phyloP scores from a whole-genome alignment of 441 rosid genomes.

The Croton setiger region DNA sequence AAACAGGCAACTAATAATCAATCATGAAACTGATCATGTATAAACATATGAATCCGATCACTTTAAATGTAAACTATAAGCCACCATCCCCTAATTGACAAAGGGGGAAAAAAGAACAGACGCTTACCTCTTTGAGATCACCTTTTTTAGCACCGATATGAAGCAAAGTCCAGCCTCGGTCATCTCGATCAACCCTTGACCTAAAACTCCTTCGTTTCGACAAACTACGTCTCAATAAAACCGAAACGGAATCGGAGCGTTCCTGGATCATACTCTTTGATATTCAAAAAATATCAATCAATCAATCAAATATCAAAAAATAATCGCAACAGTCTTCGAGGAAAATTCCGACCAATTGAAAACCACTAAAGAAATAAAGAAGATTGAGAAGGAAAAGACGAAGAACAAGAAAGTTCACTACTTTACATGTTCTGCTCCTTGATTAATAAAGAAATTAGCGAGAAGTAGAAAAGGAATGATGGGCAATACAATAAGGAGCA shows the following conservation, averaged over 20 bases:
- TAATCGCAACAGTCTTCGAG: constrained; percentile 9
- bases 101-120: neutral
- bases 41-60: too few species aligned
- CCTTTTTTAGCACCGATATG: constrained; percentile 82
- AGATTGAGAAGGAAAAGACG: constrained; percentile 7
- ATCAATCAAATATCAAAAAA: neutral
- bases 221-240: constrained; percentile 42
- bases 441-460: constrained; percentile 33
- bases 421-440: constrained; percentile 21
- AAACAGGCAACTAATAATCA: neutral
- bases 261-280: constrained; percentile 43
- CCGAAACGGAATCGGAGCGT: constrained; percentile 24
- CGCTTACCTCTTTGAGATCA: constrained; percentile 55
- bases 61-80: neutral
- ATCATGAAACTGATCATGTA: neutral
- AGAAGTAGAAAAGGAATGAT: constrained; percentile 50
- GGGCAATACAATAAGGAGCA: constrained; percentile 77
- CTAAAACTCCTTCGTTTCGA: constrained; percentile 53
- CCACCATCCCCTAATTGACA: neutral
- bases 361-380: neutral
- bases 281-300: constrained; percentile 5
- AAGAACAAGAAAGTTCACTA: constrained; percentile 5
- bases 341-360: neutral
- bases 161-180: constrained; percentile 85
- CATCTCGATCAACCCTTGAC: constrained; percentile 53